A percentile compares a stretch with the other conserved stretches of the same genome.
These are phyloP conservation scores for Vickermania spadyakhi DNA, from an alignment of 208 protist species.

Conservation along the genomic window DNA sequence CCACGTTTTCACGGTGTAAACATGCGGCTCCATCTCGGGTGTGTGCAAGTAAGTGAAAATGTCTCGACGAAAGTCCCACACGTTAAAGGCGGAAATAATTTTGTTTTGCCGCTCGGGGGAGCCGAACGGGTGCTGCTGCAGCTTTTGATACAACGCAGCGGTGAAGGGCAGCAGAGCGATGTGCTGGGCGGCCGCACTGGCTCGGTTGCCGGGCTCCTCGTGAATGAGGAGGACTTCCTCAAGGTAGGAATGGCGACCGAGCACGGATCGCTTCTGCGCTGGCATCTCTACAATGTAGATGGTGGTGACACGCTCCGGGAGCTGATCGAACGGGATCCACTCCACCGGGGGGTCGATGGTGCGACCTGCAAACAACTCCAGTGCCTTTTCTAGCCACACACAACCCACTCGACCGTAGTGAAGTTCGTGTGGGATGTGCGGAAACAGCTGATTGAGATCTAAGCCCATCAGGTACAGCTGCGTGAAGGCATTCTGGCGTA, in stretches of 20 bases:
- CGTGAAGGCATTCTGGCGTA: background rate
- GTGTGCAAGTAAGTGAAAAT: background rate
- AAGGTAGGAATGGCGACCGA: no score
- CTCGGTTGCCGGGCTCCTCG: background rate
- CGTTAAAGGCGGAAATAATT: background rate
- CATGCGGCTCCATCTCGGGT: background rate
- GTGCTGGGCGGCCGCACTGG: background rate
- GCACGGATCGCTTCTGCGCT: no score
- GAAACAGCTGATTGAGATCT: background rate
- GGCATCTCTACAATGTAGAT: conserved; percentile 1
- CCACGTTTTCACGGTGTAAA: background rate
- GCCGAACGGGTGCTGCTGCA: background rate
- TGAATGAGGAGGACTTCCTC: background rate
- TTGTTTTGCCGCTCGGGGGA: background rate
- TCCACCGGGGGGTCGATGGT: background rate
- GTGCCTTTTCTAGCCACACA: background rate
- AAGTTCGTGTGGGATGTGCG: background rate
- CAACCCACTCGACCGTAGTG: background rate
- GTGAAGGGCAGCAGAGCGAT: background rate
- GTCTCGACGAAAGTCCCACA: background rate
- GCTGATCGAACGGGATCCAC: background rate
- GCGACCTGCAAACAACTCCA: background rate
- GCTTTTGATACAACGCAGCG: background rate
- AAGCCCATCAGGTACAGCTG: background rate
- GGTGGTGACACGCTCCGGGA: background rate